Base-by-base conservation (phyloP, 2,329 filamentous ascomycete species). In the Akanthomyces uredinophilus region DNA sequence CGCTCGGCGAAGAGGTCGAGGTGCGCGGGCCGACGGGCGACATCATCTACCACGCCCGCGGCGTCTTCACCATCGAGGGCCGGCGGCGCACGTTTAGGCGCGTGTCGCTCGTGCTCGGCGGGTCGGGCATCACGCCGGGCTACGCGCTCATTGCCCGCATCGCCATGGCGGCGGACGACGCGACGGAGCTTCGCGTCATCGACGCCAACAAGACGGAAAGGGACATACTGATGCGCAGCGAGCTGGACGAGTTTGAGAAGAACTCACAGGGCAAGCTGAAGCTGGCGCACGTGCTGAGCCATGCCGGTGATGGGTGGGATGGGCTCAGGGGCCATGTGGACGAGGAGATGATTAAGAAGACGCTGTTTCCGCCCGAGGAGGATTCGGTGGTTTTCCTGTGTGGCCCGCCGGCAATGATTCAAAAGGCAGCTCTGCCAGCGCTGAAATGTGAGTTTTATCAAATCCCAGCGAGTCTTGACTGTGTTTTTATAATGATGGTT, bases 171-270 rank as follows among this genome's bases (percentile, higher is more conserved):
- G 49, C 68, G 6, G 51, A 39, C 50, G 77, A 80, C 39, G 63
- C 68, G 55, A 78, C 75, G 0, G 63, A 78, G 50, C 69, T 81
- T 7, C 67, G 73, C 3, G 74, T 80, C 0, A 69, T 83, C 2
- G 78, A 83, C 64, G 81, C 77, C 1, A 83, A 82, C 63, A 89
- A 90, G 65, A 81, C 79, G 0, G 85, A 88, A 60, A 73, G 79
- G 43, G 89, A 91, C 68, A 75, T 90, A 2, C 62, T 75, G 0
- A 65, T 90, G 22, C 78, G 77, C 43, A 70, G 78, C 0, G 85
- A 90, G 70, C 80, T 89, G 35, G 80, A 83, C 39, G 70, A 71
- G 1, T 81, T 84, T 62, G 81, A 81, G 65, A 70, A 68, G 41
- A 71, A 79, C 58, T 83, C 75, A 13, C 62, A 69, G 0, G 76